These are phyloP conservation scores for Lolium perenne DNA, from an alignment of 176 grass and related monocot species.

Conservation along the genomic window DNA sequence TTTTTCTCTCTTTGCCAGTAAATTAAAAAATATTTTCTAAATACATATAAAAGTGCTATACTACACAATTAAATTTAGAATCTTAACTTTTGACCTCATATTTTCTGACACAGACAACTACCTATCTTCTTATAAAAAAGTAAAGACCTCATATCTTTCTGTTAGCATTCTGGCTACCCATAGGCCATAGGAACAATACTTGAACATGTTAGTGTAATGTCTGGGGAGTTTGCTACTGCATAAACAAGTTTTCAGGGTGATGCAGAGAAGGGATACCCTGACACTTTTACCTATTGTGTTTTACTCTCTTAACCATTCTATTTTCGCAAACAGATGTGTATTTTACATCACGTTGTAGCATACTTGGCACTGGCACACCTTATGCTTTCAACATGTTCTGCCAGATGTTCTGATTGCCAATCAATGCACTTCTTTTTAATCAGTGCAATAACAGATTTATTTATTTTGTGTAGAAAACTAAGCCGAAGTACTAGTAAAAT, in stretches of 20 bases:
- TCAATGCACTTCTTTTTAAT: background rate
- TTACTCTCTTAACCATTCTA: slow-evolving; percentile 5
- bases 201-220: background rate
- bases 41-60: background rate
- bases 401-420: slow-evolving; percentile 18
- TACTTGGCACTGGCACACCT: background rate
- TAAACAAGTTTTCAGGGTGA: slow-evolving; percentile 25
- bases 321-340: background rate
- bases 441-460: background rate
- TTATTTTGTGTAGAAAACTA: slow-evolving; percentile 10
- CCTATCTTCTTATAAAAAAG: background rate
- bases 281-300: background rate
- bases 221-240: slow-evolving; percentile 5
- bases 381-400: background rate
- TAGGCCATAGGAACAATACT: background rate
- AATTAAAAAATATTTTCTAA: slow-evolving; percentile 21
- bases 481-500: background rate
- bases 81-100: background rate
- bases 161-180: slow-evolving; percentile 32
- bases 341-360: too few relatives aligned
- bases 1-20: background rate
- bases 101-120: background rate
- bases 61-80: background rate
- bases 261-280: background rate
- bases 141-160: background rate